Evolutionary conservation across 164 flowering plant genomes (phyloP).

Genomic region (Sedum album): DNA sequence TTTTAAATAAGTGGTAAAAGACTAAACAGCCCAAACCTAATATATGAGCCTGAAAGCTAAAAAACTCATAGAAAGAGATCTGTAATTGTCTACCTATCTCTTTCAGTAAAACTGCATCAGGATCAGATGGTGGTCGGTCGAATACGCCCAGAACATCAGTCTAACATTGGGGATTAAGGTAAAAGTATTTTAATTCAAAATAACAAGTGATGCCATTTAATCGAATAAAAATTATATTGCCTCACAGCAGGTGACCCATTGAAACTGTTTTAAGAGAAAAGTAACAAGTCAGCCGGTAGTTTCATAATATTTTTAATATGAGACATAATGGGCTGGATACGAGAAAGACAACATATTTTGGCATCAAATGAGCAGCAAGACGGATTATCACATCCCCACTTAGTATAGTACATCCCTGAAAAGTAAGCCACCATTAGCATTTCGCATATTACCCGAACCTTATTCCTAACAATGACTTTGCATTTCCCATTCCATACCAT

Average conservation of each 20-base stretch:
- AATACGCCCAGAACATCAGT: conserved; percentile 96
- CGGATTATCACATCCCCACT: conserved; percentile 97
- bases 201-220: not conserved
- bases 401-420: conserved; percentile 91
- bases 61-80: not conserved
- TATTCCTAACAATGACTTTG: not conserved
- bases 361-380: conserved; percentile 67
- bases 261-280: not conserved
- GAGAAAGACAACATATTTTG: conserved; percentile 88
- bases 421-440: conserved; percentile 10
- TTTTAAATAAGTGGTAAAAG: not conserved
- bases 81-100: conserved; percentile 79
- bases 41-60: not conserved
- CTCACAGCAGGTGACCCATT: not conserved
- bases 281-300: not conserved
- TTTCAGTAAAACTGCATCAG: conserved; percentile 61
- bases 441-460: not conserved
- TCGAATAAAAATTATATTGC: not conserved
- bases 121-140: conserved; percentile 83
- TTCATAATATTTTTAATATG: not conserved
- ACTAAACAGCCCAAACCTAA: not conserved
- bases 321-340: conserved; percentile 45
- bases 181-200: not conserved
- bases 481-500: conserved; percentile 37
- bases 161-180: conserved; percentile 28